Conservation (phyloP, 441 rosid genomes). For the Iberis amara region DNA sequence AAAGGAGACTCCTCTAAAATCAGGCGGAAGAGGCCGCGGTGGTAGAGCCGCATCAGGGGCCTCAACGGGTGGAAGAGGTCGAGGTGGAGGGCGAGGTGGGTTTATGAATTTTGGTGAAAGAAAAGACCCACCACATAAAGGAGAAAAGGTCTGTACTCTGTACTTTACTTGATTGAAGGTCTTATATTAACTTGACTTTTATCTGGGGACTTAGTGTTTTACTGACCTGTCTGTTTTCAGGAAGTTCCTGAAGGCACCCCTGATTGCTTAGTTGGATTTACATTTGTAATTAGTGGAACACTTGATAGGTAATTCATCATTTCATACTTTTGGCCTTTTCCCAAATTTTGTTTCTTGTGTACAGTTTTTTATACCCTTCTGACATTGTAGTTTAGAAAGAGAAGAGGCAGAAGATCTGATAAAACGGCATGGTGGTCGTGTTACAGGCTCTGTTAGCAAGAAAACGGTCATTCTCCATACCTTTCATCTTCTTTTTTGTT, state of each 20-base stretch:
- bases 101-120: slow-evolving; percentile 93
- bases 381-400: slow-evolving; percentile 73
- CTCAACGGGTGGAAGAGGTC: slow-evolving; percentile 69
- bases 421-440: slow-evolving; percentile 85
- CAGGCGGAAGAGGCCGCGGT: slow-evolving; percentile 80
- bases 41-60: slow-evolving; percentile 63
- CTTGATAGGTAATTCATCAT: slow-evolving; percentile 77
- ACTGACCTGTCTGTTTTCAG: slow-evolving; percentile 39
- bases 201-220: slow-evolving; percentile 11
- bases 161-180: slow-evolving; percentile 36
- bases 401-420: slow-evolving; percentile 97
- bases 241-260: slow-evolving; percentile 95
- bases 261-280: slow-evolving; percentile 76
- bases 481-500: slow-evolving; percentile 5
- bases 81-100: slow-evolving; percentile 90
- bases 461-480: slow-evolving; percentile 55
- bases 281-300: slow-evolving; percentile 97
- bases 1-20: slow-evolving; percentile 51
- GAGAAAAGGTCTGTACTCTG: slow-evolving; percentile 70
- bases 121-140: slow-evolving; percentile 98
- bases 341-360: neutral
- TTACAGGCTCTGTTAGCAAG: slow-evolving; percentile 96
- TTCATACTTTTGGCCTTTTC: slow-evolving; percentile 15
- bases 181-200: slow-evolving; percentile 17
- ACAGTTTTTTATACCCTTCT: slow-evolving; percentile 22